Percentiles rank a stretch among this genome's conserved stretches.
Conservation (phyloP, 768 basidiomycete species). For the Russula foetens region DNA sequence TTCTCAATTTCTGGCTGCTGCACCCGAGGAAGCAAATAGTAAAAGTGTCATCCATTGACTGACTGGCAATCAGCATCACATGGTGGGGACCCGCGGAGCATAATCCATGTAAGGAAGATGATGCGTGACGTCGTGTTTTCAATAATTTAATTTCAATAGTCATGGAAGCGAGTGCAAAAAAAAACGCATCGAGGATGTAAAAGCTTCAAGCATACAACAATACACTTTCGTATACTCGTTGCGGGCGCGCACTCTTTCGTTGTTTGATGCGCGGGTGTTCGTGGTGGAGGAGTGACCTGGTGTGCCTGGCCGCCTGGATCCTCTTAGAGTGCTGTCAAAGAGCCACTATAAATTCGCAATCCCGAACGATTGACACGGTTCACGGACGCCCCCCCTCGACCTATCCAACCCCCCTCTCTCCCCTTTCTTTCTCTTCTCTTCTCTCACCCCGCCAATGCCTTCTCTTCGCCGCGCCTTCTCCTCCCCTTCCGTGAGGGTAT, state of each 20-base stretch:
- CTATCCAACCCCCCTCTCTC: neutral
- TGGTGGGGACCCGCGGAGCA: too few species aligned
- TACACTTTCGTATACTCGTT: too few species aligned
- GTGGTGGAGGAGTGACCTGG: neutral
- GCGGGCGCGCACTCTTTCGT: neutral
- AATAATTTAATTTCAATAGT: neutral
- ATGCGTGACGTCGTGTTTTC: neutral
- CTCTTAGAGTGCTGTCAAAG: too few species aligned
- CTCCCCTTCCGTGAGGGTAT: slow-evolving; percentile 56
- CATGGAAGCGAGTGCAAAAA: neutral
- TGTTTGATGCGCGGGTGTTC: neutral
- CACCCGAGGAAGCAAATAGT: neutral
- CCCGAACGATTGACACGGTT: neutral
- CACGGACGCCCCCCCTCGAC: neutral
- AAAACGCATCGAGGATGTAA: neutral
- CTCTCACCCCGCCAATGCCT: slow-evolving; percentile 45
- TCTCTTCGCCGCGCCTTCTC: slow-evolving; percentile 76
- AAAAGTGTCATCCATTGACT: too few species aligned
- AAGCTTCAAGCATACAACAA: neutral
- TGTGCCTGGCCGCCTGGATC: slow-evolving; percentile 2
- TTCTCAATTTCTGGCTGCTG: neutral
- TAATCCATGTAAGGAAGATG: neutral
- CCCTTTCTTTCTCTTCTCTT: slow-evolving; percentile 25
- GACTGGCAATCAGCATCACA: too few species aligned
- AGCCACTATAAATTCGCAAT: neutral